Percentiles rank a stretch among this genome's conserved stretches.
Evolutionary conservation across 202 grass and related monocot species (phyloP).

Genomic region (Bolboschoenoplectus hybrid): DNA sequence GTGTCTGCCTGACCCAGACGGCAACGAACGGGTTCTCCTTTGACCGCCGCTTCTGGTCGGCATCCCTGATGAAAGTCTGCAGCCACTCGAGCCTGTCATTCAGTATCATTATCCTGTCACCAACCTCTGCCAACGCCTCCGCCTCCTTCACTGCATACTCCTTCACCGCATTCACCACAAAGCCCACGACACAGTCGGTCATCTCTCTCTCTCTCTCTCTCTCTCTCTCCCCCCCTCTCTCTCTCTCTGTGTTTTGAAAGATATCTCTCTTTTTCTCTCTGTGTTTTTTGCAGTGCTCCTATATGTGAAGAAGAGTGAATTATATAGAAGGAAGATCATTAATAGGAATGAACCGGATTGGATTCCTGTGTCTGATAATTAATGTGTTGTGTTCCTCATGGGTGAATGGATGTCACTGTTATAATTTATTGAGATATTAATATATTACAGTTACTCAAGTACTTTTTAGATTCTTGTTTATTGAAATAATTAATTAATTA

Average conservation of each 20-base stretch:
- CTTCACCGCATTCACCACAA: conserved; percentile 50
- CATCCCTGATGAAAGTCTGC: conserved; percentile 63
- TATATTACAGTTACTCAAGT: too few species aligned
- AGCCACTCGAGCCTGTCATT: conserved; percentile 69
- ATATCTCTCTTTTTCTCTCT: neutral
- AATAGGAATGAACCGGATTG: neutral
- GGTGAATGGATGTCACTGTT: neutral
- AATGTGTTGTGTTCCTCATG: neutral
- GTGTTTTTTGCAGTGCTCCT: neutral
- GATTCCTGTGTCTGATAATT: neutral
- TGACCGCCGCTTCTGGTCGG: conserved; percentile 50
- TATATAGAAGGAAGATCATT: neutral
- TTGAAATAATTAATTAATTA: too few species aligned
- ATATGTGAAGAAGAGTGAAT: neutral
- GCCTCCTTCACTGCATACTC: conserved; percentile 64
- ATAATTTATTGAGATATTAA: neutral
- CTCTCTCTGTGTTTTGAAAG: neutral
- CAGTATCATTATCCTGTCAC: conserved; percentile 57
- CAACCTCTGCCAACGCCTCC: conserved; percentile 48
- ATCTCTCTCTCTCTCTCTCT: conserved; percentile 34
- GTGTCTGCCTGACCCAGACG: conserved; percentile 69
- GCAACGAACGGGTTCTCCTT: conserved; percentile 52
- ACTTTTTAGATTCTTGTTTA: too few species aligned
- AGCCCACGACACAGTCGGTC: conserved; percentile 55
- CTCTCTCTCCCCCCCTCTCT: too few species aligned